Evolutionary conservation across 495 filamentous ascomycete species (phyloP).

Genomic region (Aspergillus haitiensis): DNA sequence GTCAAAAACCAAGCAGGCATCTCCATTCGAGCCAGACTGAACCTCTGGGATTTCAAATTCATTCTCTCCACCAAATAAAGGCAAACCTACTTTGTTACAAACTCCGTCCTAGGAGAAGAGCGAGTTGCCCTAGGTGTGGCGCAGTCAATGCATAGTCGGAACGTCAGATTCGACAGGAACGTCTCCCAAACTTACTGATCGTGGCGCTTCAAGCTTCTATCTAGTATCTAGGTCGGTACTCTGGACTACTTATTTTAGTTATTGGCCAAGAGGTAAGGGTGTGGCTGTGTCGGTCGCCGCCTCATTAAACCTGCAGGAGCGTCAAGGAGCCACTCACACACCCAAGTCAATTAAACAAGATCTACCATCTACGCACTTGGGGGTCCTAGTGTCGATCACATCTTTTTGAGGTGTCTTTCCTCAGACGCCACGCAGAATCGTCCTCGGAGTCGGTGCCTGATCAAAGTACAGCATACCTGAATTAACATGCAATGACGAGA

Average conservation of each 20-base stretch:
- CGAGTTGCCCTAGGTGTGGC: slow-evolving; percentile 1
- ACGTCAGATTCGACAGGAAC: not conserved
- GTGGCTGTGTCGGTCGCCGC: slow-evolving; percentile 13
- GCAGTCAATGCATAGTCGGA: not conserved
- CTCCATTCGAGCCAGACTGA: slow-evolving; percentile 1
- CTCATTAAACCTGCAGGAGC: slow-evolving; percentile 13
- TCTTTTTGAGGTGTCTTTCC: not conserved
- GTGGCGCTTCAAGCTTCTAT: too few species aligned
- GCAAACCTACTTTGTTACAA: not conserved
- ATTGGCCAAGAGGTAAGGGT: not conserved
- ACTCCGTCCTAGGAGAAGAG: too few species aligned
- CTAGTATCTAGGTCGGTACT: too few species aligned
- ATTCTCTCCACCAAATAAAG: not conserved
- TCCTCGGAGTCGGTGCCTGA: slow-evolving; percentile 9
- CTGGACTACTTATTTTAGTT: not conserved
- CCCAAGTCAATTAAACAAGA: slow-evolving; percentile 9
- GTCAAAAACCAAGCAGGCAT: slow-evolving; percentile 21
- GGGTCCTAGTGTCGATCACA: slow-evolving; percentile 3
- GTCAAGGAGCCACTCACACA: not conserved
- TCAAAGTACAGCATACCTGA: not conserved
- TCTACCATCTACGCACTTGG: slow-evolving; percentile 4
- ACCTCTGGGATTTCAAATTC: too few species aligned
- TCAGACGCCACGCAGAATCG: slow-evolving; percentile 14
- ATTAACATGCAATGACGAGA: not conserved
- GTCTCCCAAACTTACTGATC: too few species aligned